Conservation (phyloP, 1,139 yeast genomes). For the Scheffersomyces illinoinensis region DNA sequence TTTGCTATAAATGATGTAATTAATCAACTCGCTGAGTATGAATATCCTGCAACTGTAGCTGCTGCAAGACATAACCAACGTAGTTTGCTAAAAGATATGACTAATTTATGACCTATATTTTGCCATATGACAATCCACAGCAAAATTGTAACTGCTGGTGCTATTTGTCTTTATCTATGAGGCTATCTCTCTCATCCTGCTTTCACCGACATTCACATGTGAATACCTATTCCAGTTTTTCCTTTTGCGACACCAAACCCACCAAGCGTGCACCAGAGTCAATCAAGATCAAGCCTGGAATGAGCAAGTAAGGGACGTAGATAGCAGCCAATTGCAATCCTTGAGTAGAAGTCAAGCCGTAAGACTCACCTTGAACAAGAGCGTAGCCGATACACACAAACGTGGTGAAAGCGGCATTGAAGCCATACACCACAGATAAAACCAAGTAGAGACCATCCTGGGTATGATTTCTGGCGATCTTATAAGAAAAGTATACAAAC, state of each 20-base stretch:
- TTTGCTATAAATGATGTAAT: not conserved
- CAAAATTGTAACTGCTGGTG: too few species aligned
- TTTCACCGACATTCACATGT: not conserved
- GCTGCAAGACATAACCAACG: too few species aligned
- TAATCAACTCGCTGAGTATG: not conserved
- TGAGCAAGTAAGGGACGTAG: slow-evolving; percentile 66
- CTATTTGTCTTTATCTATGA: too few species aligned
- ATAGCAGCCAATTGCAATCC: slow-evolving; percentile 46
- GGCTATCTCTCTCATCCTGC: too few species aligned
- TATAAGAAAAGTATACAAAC: slow-evolving; percentile 49
- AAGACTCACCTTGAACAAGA: slow-evolving; percentile 24
- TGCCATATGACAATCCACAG: too few species aligned
- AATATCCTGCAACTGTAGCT: not conserved
- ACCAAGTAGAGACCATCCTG: slow-evolving; percentile 39
- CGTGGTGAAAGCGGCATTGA: slow-evolving; percentile 76
- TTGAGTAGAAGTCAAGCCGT: slow-evolving; percentile 39
- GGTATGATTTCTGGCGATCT: slow-evolving; percentile 12
- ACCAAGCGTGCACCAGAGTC: slow-evolving; percentile 29
- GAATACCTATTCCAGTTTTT: not conserved
- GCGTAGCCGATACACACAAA: slow-evolving; percentile 59
- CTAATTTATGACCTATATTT: too few species aligned
- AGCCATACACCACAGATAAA: slow-evolving; percentile 64
- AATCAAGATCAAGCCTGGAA: slow-evolving; percentile 58
- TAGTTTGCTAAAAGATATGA: too few species aligned
- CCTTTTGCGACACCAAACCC: not conserved